phyloP scores from a whole-genome alignment of 23 red algal species.

The Gracilaria vermiculophylla region DNA sequence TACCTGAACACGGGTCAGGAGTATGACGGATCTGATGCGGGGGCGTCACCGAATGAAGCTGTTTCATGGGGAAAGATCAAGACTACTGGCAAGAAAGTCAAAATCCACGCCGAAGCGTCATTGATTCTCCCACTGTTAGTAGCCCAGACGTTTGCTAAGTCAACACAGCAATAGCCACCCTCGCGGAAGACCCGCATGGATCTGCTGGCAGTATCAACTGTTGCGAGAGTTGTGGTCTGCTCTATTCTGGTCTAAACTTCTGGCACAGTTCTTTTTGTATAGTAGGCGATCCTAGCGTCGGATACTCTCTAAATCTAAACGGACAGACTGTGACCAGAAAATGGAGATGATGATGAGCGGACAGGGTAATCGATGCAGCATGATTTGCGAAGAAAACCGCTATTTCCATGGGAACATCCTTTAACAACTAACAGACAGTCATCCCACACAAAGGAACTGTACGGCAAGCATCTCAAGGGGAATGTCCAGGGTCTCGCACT shows the following conservation, averaged over 20 bases:
- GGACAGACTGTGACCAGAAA: too few relatives aligned
- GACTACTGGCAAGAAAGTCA: conserved; percentile 65
- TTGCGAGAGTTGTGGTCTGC: neutral
- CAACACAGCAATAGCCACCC: neutral
- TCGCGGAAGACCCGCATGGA: neutral
- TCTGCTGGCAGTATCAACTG: neutral
- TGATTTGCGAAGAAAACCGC: neutral
- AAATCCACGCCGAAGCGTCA: conserved; percentile 87
- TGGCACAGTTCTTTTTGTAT: too few relatives aligned
- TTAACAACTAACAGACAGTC: neutral
- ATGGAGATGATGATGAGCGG: too few relatives aligned
- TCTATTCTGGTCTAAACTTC: too few relatives aligned
- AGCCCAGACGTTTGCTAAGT: conserved; percentile 91
- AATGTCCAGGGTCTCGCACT: too few relatives aligned
- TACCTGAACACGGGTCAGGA: conserved; percentile 97
- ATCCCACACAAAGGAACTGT: neutral
- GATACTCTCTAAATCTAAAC: too few relatives aligned
- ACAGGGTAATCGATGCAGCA: neutral
- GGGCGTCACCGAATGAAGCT: conserved; percentile 93
- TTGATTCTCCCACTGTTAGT: conserved; percentile 94
- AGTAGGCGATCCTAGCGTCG: too few relatives aligned
- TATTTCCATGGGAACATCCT: neutral
- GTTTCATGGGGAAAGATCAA: conserved; percentile 98
- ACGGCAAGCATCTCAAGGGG: neutral
- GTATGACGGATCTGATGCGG: conserved; percentile 94